Base-by-base conservation (phyloP, 2,329 filamentous ascomycete genomes). In the Pezicula neosporulosa region DNA sequence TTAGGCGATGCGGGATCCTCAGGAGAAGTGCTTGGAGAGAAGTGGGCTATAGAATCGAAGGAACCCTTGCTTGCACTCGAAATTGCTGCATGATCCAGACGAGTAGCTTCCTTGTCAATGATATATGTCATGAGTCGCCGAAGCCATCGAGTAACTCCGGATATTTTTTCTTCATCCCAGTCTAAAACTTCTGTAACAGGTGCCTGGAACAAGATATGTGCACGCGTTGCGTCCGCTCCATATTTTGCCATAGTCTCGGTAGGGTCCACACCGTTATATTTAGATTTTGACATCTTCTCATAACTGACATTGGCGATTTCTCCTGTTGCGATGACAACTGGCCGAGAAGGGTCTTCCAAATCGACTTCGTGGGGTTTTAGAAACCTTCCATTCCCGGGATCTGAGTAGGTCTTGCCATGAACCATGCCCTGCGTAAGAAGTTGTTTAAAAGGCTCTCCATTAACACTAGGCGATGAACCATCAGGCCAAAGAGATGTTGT, bases 281-380 rank as follows among this genome's bases (percentile, higher is more conserved):
- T 96, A 62, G 89, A 95, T 71, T 96, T 96, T 37, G 89, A 94
- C 91, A 96, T 96, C 66, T 96, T 96, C 67, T 96, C 90, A 60
- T 81, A 96, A 1, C 82, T 85, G 16, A 90, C 70, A 27, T 73
- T 79, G 1, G 87, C 82, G 0, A 64, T 62, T 44, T 78, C 70
- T 3, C 83, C 81, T 0, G 83, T 87, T 0, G 78, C 76, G 16
- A 75, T 75, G n/a, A 94, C 79, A 49, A 75, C 73, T 1, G 87
- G 87, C 12, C 72, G 70, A 0, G 73, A 70, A 0, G 78, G 72
- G 38, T 80, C 75, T 3, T 73, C 76, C 4, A 86, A 61, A 56
- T 92, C 84, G 13, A 96, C 76, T 66, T 96, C 89, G 15, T 84
- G 78, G 0, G 88, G 87, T 56, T 82, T 86, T 21, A 96, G 74